Percentiles rank a stretch among this genome's conserved stretches.
Evolutionary conservation across 257 asterid genomes (phyloP).

Genomic region (Nicotiana undulata): DNA sequence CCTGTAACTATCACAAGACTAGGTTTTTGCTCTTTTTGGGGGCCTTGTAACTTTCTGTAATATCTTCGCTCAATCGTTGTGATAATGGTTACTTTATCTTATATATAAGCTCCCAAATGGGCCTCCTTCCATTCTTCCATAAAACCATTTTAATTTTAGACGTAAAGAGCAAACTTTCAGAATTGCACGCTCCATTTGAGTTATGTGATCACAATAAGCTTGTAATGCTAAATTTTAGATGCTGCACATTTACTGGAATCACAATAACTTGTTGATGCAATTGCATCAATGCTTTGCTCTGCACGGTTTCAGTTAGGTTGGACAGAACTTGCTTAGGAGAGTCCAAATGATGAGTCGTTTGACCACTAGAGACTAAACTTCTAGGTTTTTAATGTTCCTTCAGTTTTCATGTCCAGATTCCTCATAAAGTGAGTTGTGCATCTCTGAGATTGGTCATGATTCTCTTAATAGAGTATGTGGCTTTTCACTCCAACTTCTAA

Average conservation of each 20-base stretch:
- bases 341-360: neutral
- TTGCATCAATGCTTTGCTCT: neutral
- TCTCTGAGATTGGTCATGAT: neutral
- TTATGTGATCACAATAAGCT: neutral
- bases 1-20: no score
- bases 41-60: no score
- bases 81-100: no score
- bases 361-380: neutral
- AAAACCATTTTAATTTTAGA: neutral
- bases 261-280: neutral
- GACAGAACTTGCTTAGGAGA: neutral
- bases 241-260: neutral
- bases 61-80: no score
- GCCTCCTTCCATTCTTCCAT: neutral
- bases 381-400: neutral
- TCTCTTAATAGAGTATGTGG: neutral
- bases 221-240: neutral
- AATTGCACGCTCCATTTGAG: neutral
- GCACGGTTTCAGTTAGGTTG: neutral
- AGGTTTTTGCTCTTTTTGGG: no score
- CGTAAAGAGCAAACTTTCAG: neutral
- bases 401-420: neutral
- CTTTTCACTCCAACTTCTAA: neutral
- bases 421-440: neutral
- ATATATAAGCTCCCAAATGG: neutral